Evolutionary conservation across 768 basidiomycete genomes (phyloP).

Genomic region (Amanita exitialis): DNA sequence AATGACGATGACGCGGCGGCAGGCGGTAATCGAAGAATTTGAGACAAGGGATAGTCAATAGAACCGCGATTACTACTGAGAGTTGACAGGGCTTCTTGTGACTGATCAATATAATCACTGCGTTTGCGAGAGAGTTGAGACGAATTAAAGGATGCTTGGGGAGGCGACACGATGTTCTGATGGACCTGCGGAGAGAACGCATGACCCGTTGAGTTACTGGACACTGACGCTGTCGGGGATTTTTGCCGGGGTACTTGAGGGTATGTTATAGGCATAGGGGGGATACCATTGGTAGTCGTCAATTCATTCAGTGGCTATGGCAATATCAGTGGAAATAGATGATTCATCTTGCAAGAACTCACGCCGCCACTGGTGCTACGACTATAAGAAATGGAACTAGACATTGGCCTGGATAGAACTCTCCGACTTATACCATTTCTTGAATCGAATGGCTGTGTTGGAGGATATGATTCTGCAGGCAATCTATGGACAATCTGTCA

Average conservation of each 20-base stretch:
- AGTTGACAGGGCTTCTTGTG: slow-evolving; percentile 48
- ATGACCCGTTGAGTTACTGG: slow-evolving; percentile 12
- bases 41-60: slow-evolving; percentile 77
- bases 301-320: not conserved
- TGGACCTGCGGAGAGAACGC: slow-evolving; percentile 22
- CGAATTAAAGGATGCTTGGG: slow-evolving; percentile 78
- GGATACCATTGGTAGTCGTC: slow-evolving; percentile 11
- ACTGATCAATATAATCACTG: slow-evolving; percentile 75
- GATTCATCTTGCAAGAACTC: slow-evolving; percentile 10
- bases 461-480: slow-evolving; percentile 30
- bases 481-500: slow-evolving; percentile 16
- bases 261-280: slow-evolving; percentile 31
- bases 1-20: slow-evolving; percentile 57
- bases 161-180: slow-evolving; percentile 56
- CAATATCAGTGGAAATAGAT: not conserved
- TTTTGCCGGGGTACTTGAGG: slow-evolving; percentile 22
- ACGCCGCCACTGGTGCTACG: slow-evolving; percentile 44
- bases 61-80: slow-evolving; percentile 33
- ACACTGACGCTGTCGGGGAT: slow-evolving; percentile 18
- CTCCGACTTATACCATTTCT: slow-evolving; percentile 22
- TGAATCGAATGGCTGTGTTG: slow-evolving; percentile 15
- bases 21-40: slow-evolving; percentile 70
- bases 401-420: slow-evolving; percentile 28
- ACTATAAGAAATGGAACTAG: slow-evolving; percentile 33
- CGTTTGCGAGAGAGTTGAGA: slow-evolving; percentile 60